These are phyloP conservation scores for Spergularia bocconei DNA, from an alignment of 148 eudicot species.

Conservation along the genomic window DNA sequence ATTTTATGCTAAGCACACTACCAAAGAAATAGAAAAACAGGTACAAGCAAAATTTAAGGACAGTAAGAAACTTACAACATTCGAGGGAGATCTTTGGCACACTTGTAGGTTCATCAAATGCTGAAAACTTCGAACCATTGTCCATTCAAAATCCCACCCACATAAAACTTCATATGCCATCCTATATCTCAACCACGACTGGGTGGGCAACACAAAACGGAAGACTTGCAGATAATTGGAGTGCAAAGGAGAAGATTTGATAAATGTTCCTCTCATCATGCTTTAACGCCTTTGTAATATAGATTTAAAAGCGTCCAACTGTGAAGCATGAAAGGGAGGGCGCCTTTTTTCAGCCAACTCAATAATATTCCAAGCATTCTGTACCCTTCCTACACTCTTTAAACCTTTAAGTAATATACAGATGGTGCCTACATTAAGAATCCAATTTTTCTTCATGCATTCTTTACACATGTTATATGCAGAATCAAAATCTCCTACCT, in stretches of 20 bases:
- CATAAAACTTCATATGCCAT: background rate
- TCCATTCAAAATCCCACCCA: background rate
- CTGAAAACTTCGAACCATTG: background rate
- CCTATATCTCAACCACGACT: background rate
- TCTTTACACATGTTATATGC: slow-evolving; percentile 74
- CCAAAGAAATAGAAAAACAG: background rate
- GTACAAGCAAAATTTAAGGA: background rate
- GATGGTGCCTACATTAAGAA: slow-evolving; percentile 55
- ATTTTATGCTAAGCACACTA: background rate
- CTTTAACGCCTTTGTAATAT: slow-evolving; percentile 35
- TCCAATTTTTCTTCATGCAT: slow-evolving; percentile 59
- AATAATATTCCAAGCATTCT: slow-evolving; percentile 52
- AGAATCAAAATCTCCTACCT: slow-evolving; percentile 50
- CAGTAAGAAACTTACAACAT: slow-evolving; percentile 22
- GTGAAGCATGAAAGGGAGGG: slow-evolving; percentile 46
- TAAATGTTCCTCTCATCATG: background rate
- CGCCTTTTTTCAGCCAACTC: slow-evolving; percentile 42
- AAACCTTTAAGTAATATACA: slow-evolving; percentile 59
- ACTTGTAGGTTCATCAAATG: slow-evolving; percentile 5
- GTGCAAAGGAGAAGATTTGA: background rate
- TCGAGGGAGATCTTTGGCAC: slow-evolving; percentile 3
- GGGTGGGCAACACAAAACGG: slow-evolving; percentile 3
- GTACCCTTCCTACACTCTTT: slow-evolving; percentile 41
- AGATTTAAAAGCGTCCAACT: slow-evolving; percentile 45
- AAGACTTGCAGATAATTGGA: background rate